Evolutionary conservation across 2,329 filamentous ascomycete species (phyloP), one percentile per base, ranked within the genome.

Genomic region (Neopestalotiopsis sp.): DNA sequence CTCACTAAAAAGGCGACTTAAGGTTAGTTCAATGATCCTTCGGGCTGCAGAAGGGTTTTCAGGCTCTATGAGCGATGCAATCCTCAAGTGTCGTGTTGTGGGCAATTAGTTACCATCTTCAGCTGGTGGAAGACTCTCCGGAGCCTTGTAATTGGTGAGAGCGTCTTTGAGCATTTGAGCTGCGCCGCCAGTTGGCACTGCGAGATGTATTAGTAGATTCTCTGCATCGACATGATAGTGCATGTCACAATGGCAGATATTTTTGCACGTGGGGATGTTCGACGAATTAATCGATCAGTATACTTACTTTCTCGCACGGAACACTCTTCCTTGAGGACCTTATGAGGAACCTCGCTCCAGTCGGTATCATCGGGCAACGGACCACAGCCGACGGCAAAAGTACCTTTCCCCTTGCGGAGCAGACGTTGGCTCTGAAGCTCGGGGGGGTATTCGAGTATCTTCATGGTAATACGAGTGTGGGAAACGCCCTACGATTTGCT

Each of bases 291-390:
- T 17, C 42, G 7, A 6, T 49, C 13, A n/a, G n/a, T 7, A 9
- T 9, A 52, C 45, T 52, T 3, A 52, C 45, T 59, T n/a, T 59
- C 57, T 10, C 57, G 57, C 4, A 24, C 10, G 57, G n/a, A 20
- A 59, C 57, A 59, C 9, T 59, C 57, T 24, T 59, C 57, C 24
- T 59, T 59, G 57, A 59, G 57, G n/a, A 59, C 57, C 30, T 20
- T 24, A 13, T 17, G 30, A 9, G n/a, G n/a, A 9, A 59, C 13
- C 57, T 59, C 13, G 24, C 10, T 30, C 57, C 57, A 59, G 30
- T 59, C 57, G 24, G 57, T 30, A 32, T 59, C 57, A 30, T 59
- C 57, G 5, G 57, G 57, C 12, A 59, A 28, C 0, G 57, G 57
- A 30, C 57, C 57, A 24, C n/a, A 24, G 30, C 57, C 57, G 24